phyloP scores from a whole-genome alignment of 345 rosid species.

The Odontarrhena argentea region DNA sequence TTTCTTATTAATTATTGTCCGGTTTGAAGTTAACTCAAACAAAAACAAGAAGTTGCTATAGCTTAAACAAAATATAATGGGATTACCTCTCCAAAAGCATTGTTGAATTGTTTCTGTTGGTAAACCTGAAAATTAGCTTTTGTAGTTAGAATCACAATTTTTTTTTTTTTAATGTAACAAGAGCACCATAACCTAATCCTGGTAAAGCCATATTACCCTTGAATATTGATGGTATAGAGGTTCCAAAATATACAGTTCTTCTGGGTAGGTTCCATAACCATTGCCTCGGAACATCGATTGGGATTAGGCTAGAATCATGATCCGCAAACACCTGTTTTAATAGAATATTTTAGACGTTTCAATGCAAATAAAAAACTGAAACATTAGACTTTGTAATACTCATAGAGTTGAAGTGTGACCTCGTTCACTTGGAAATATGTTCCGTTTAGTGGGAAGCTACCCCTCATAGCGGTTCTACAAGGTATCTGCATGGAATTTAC shows the following conservation, averaged over 20 bases:
- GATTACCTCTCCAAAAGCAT: constrained; percentile 94
- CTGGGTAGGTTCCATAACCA: constrained; percentile 84
- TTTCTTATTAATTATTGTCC: background rate
- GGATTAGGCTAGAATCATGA: constrained; percentile 77
- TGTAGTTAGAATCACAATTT: constrained; percentile 5
- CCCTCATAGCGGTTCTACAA: constrained; percentile 95
- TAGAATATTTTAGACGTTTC: constrained; percentile 1
- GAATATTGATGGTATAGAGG: constrained; percentile 87
- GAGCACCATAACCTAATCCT: constrained; percentile 9
- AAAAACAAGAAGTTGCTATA: background rate
- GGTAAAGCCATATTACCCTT: constrained; percentile 56
- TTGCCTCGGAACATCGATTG: constrained; percentile 74
- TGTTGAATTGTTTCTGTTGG: constrained; percentile 79
- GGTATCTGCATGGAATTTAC: constrained; percentile 61
- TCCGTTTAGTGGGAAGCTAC: constrained; percentile 96
- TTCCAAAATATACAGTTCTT: constrained; percentile 86
- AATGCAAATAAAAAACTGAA: background rate
- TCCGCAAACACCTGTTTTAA: constrained; percentile 84
- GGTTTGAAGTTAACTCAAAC: background rate
- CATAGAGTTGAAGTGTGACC: constrained; percentile 44
- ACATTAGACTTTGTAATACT: background rate
- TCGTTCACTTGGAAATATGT: constrained; percentile 97
- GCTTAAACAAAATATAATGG: constrained; percentile 5
- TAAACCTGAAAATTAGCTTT: constrained; percentile 53
- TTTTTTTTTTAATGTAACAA: background rate